Evolutionary conservation across 176 grass and related monocot genomes (phyloP).

Genomic region (Oryza meridionalis): DNA sequence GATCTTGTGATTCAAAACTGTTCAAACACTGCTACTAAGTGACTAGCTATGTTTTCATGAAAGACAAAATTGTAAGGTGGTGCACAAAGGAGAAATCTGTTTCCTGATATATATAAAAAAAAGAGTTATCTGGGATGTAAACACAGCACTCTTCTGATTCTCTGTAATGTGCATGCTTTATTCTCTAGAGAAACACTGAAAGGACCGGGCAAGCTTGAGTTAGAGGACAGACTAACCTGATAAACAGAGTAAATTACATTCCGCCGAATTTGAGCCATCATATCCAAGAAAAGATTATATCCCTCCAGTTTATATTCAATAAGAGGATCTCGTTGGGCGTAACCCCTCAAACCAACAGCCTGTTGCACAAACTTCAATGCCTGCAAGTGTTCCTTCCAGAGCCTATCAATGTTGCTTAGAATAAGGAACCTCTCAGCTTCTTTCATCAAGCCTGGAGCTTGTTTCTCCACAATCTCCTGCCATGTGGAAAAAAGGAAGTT

Average conservation of each 20-base stretch:
- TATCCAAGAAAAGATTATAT: constrained; percentile 98
- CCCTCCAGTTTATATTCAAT: constrained; percentile 98
- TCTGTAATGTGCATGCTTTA: constrained; percentile 13
- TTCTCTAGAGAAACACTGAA: background rate
- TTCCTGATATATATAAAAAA: background rate
- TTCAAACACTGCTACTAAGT: background rate
- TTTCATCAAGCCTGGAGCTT: constrained; percentile 92
- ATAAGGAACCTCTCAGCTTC: constrained; percentile 94
- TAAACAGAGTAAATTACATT: constrained; percentile 99
- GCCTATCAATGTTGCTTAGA: constrained; percentile 95
- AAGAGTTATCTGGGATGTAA: background rate
- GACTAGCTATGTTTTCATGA: background rate
- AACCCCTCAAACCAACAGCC: constrained; percentile 96
- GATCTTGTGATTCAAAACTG: constrained; percentile 9
- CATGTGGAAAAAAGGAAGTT: constrained; percentile 28
- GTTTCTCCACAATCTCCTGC: constrained; percentile 90
- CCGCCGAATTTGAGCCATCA: constrained; percentile 98
- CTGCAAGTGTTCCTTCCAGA: constrained; percentile 99
- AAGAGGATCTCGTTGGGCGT: constrained; percentile 93
- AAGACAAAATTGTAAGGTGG: background rate
- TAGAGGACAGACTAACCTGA: constrained; percentile 67
- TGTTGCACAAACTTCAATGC: constrained; percentile 98
- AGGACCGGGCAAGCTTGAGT: background rate
- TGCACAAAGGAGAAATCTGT: background rate
- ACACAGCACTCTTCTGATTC: background rate